Conservation (phyloP, 345 rosid genomes). For the Syzygium aromaticum region DNA sequence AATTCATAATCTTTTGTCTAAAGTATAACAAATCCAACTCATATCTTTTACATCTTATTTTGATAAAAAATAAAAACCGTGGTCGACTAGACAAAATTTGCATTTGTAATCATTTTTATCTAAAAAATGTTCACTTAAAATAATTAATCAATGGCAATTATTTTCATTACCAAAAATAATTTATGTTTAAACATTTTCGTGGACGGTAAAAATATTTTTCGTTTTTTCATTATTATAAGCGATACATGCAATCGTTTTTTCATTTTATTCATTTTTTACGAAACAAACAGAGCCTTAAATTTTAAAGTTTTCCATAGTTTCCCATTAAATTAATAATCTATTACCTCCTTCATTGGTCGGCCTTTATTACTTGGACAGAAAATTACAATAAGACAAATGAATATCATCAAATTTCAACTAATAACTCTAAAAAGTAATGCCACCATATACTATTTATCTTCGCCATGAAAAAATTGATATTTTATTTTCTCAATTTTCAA, state of each 20-base stretch:
- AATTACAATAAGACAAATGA: background rate
- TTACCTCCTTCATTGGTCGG: background rate
- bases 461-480: background rate
- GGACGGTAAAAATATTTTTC: fast-evolving
- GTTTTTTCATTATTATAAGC: too few relatives aligned
- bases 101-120: too few relatives aligned
- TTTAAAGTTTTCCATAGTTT: fast-evolving
- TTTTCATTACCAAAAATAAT: too few relatives aligned
- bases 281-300: background rate
- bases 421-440: fast-evolving
- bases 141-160: too few relatives aligned
- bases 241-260: fast-evolving
- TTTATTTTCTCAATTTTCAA: background rate
- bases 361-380: background rate
- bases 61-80: too few relatives aligned
- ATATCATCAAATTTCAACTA: background rate
- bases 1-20: too few relatives aligned
- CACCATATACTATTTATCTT: background rate
- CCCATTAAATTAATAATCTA: background rate
- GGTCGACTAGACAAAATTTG: too few relatives aligned
- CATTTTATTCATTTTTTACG: fast-evolving
- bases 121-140: too few relatives aligned
- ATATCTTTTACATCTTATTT: too few relatives aligned
- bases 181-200: too few relatives aligned
- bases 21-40: too few relatives aligned